Percentiles rank a stretch among this genome's conserved stretches.
These are phyloP conservation scores for Ilyonectria mors-panacis DNA, from an alignment of 2,329 filamentous ascomycete species.

Conservation along the genomic window DNA sequence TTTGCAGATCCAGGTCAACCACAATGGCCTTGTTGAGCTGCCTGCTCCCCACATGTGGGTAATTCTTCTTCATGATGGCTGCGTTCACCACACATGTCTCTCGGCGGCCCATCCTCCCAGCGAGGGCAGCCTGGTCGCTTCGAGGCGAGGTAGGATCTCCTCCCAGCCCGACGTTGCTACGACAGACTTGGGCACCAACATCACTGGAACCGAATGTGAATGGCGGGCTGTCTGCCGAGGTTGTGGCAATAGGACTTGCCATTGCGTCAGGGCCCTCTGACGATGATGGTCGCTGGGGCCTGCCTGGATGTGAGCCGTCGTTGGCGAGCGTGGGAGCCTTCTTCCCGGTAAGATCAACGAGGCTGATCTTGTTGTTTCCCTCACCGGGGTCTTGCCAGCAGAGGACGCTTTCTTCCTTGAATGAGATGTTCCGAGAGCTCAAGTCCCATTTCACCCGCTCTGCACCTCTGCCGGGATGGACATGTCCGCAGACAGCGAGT, in stretches of 20 bases:
- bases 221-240: slow-evolving; percentile 10
- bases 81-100: slow-evolving; percentile 89
- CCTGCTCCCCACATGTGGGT: slow-evolving; percentile 74
- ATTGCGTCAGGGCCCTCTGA: slow-evolving; percentile 24
- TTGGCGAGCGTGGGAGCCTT: slow-evolving; percentile 61
- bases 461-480: slow-evolving; percentile 77
- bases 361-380: slow-evolving; percentile 70
- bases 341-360: slow-evolving; percentile 72
- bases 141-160: slow-evolving; percentile 59
- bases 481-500: slow-evolving; percentile 79
- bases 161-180: slow-evolving; percentile 53
- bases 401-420: slow-evolving; percentile 60
- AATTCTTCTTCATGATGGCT: slow-evolving; percentile 78
- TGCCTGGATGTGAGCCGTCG: slow-evolving; percentile 56
- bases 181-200: slow-evolving; percentile 41
- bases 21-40: slow-evolving; percentile 84
- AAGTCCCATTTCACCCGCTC: slow-evolving; percentile 75
- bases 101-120: slow-evolving; percentile 61
- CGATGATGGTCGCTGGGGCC: slow-evolving; percentile 10
- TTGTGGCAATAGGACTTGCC: not conserved
- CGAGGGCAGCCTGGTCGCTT: slow-evolving; percentile 59
- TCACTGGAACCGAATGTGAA: slow-evolving; percentile 33
- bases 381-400: slow-evolving; percentile 73
- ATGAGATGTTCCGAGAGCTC: slow-evolving; percentile 54
- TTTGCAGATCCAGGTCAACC: slow-evolving; percentile 83